Evolutionary conservation across 192 early-diverging fungal species (phyloP), one percentile per base, ranked within the genome.

Genomic region (Chytriomyces sp.): DNA sequence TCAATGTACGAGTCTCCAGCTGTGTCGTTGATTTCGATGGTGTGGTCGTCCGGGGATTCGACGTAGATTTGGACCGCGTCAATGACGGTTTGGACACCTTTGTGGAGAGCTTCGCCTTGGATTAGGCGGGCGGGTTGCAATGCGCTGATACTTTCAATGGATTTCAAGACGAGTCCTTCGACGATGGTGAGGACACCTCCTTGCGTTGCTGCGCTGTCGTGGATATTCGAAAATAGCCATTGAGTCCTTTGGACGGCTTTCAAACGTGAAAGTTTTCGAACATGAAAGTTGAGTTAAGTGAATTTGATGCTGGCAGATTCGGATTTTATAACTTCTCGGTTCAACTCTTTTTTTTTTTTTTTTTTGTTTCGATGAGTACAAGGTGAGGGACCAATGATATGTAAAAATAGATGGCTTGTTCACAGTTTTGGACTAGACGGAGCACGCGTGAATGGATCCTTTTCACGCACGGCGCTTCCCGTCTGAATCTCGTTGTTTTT

Each of bases 1-100:
- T 98, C 96, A 60, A 95, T 91, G 77, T 94, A 98, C 45, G 87
- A 89, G 89, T 98, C 97, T 46, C 96, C 96, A 18, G 94, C 82
- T 20, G 96, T 95, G 78, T 98, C 96, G 81, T 96, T 93, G 45
- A 98, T 79, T 9, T 86, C 85, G 72, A 98, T 57, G 0, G 92
- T 96, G 78, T 96, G 96, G 5, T 86, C 84, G 35, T 13, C 62
- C 5, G 57, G 83, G 60, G 82, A 85, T 10, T 92, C 84, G 49
- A 86, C 73, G 71, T 89, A 91, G 18, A 70, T 73, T 64, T 90
- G 82, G 62, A 97, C 81, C 50, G 81, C 90, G 28, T 84, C 79
- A 61, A 96, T 85, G 23, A 95, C 79, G 3, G 18, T 49, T 63
- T 96, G 88, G 61, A 98, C 95, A 69, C 93, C 86, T 61, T 87